Evolutionary conservation across 768 basidiomycete genomes (phyloP).

Genomic region (Auricularia cornea): DNA sequence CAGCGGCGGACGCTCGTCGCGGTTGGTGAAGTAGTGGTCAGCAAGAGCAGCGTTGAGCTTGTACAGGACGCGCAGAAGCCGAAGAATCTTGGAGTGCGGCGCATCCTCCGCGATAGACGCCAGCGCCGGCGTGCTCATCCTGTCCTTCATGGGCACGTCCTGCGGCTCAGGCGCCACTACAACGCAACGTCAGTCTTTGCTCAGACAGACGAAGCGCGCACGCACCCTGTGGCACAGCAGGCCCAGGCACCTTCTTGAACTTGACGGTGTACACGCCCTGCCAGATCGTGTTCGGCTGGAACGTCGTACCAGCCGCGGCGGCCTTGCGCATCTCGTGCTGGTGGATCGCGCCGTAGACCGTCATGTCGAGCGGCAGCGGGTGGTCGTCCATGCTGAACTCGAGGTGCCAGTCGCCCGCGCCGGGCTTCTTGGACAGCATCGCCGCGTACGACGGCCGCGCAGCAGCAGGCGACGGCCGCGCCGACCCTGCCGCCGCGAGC

Average conservation of each 20-base stretch:
- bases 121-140: conserved; percentile 34
- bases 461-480: conserved; percentile 17
- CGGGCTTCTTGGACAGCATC: conserved; percentile 82
- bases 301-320: conserved; percentile 39
- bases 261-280: conserved; percentile 86
- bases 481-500: conserved; percentile 22
- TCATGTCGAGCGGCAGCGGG: conserved; percentile 81
- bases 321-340: conserved; percentile 74
- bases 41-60: conserved; percentile 68
- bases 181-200: conserved; percentile 72
- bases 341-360: conserved; percentile 94
- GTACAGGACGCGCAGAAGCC: conserved; percentile 80
- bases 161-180: too few relatives aligned
- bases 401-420: conserved; percentile 80
- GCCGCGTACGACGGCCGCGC: conserved; percentile 71
- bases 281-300: conserved; percentile 73
- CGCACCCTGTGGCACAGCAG: conserved; percentile 75
- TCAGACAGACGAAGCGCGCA: too few relatives aligned
- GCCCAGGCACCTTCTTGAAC: conserved; percentile 87
- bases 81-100: conserved; percentile 82
- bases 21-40: conserved; percentile 46
- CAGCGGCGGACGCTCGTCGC: conserved; percentile 41
- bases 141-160: conserved; percentile 34
- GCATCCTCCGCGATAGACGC: conserved; percentile 79
- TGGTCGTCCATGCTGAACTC: conserved; percentile 93